Percentiles rank a stretch among this genome's conserved stretches.
These are phyloP conservation scores for Arabidopsis lyrata DNA, from an alignment of 441 rosid species.

Conservation along the genomic window DNA sequence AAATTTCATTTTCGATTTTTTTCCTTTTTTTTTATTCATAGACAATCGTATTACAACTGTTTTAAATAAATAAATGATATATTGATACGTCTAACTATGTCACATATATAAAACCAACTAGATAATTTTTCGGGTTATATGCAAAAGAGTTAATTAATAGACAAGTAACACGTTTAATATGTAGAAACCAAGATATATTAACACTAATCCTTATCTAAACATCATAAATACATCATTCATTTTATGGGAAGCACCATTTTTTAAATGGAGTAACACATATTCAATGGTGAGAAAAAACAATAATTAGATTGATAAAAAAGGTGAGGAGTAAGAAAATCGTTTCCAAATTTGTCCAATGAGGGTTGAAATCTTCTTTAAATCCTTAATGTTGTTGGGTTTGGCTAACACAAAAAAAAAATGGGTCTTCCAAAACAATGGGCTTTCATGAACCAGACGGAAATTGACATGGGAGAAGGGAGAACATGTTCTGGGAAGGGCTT, in stretches of 20 bases:
- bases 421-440: too few relatives aligned
- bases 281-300: too few relatives aligned
- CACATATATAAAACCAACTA: neutral
- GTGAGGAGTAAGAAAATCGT: too few relatives aligned
- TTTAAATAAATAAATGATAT: neutral
- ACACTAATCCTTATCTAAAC: too few relatives aligned
- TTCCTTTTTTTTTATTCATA: neutral
- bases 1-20: neutral
- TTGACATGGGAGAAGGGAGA: too few relatives aligned
- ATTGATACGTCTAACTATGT: neutral
- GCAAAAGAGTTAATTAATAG: neutral
- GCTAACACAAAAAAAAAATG: too few relatives aligned
- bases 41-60: neutral
- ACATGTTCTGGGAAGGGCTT: too few relatives aligned
- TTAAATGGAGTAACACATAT: neutral
- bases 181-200: too few relatives aligned
- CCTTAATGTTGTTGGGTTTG: neutral
- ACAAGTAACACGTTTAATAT: too few relatives aligned
- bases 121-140: neutral
- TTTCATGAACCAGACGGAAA: too few relatives aligned
- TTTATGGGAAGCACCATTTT: neutral
- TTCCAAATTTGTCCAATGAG: neutral
- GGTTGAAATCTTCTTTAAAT: neutral
- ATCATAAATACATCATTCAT: neutral
- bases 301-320: neutral